Evolutionary conservation across 2,329 filamentous ascomycete genomes (phyloP).

Genomic region (Colletotrichum navitas): DNA sequence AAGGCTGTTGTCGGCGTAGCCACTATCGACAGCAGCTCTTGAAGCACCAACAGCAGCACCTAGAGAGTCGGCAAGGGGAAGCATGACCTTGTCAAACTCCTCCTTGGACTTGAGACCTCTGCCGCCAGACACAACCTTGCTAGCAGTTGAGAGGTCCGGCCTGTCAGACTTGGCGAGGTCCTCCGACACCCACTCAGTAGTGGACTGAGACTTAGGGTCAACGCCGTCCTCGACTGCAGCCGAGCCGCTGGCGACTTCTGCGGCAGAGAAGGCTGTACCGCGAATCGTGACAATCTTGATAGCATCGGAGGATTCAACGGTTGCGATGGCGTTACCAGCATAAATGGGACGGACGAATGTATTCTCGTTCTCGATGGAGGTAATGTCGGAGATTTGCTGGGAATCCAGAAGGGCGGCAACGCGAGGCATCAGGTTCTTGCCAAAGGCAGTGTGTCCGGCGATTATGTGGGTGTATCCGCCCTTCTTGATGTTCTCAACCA

Average conservation of each 20-base stretch:
- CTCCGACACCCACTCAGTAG: slow-evolving; percentile 93
- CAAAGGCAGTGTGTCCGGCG: slow-evolving; percentile 92
- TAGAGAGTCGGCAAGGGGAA: slow-evolving; percentile 90
- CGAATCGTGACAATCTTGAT: slow-evolving; percentile 94
- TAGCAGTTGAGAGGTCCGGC: slow-evolving; percentile 91
- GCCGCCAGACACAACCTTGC: slow-evolving; percentile 91
- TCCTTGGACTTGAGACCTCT: slow-evolving; percentile 97
- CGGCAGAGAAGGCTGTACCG: slow-evolving; percentile 89
- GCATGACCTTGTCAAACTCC: slow-evolving; percentile 93
- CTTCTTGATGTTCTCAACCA: slow-evolving; percentile 97
- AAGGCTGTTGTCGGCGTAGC: slow-evolving; percentile 97
- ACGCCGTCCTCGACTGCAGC: slow-evolving; percentile 83
- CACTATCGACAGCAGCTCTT: slow-evolving; percentile 94
- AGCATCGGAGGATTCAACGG: slow-evolving; percentile 88
- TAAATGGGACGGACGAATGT: slow-evolving; percentile 98
- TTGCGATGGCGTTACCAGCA: slow-evolving; percentile 96
- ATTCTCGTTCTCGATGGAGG: slow-evolving; percentile 85
- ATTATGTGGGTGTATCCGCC: slow-evolving; percentile 94
- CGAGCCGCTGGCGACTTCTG: slow-evolving; percentile 77
- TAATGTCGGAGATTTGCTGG: slow-evolving; percentile 95
- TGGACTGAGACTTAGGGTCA: slow-evolving; percentile 81
- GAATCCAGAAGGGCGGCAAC: slow-evolving; percentile 92
- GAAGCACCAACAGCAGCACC: slow-evolving; percentile 97
- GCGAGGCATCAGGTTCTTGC: slow-evolving; percentile 92
- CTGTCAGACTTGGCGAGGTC: slow-evolving; percentile 93